phyloP scores from a whole-genome alignment of 177 flowering plant genomes.

The Tripterygium wilfordii region DNA sequence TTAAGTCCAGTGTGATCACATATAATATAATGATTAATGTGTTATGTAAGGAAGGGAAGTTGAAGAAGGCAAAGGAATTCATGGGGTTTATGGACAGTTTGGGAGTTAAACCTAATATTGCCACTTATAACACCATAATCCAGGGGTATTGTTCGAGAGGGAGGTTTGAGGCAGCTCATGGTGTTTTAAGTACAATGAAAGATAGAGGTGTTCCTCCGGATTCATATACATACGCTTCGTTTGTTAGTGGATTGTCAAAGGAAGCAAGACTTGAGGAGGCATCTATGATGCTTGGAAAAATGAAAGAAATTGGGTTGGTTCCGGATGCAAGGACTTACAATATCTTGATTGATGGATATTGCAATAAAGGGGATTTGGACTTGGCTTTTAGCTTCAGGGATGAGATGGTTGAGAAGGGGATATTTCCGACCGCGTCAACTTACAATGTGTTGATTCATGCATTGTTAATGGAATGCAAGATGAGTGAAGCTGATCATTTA shows the following conservation, averaged over 20 bases:
- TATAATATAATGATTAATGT: slow-evolving; percentile 82
- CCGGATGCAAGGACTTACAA: slow-evolving; percentile 65
- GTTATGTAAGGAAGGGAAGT: slow-evolving; percentile 80
- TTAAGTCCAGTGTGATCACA: slow-evolving; percentile 48
- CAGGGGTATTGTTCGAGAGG: slow-evolving; percentile 57
- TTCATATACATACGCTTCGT: slow-evolving; percentile 50
- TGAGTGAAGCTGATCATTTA: slow-evolving; percentile 45
- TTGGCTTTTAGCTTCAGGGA: slow-evolving; percentile 52
- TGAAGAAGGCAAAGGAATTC: slow-evolving; percentile 73
- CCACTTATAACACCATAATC: slow-evolving; percentile 70
- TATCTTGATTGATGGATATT: slow-evolving; percentile 66
- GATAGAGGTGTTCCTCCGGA: slow-evolving; percentile 53
- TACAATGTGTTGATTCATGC: slow-evolving; percentile 72
- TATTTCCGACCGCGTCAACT: slow-evolving; percentile 52
- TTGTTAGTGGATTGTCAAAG: slow-evolving; percentile 65
- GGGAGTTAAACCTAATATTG: slow-evolving; percentile 63
- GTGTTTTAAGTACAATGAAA: slow-evolving; percentile 45
- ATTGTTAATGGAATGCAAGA: slow-evolving; percentile 52
- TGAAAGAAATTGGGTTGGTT: slow-evolving; percentile 46
- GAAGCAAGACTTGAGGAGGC: slow-evolving; percentile 60
- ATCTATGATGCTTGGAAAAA: slow-evolving; percentile 33
- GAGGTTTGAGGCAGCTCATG: slow-evolving; percentile 42
- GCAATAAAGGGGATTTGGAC: slow-evolving; percentile 55
- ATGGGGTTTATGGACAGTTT: slow-evolving; percentile 48
- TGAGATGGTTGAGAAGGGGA: slow-evolving; percentile 65